phyloP scores from a whole-genome alignment of 2,329 filamentous ascomycete species.

The Verticillium isaacii region DNA sequence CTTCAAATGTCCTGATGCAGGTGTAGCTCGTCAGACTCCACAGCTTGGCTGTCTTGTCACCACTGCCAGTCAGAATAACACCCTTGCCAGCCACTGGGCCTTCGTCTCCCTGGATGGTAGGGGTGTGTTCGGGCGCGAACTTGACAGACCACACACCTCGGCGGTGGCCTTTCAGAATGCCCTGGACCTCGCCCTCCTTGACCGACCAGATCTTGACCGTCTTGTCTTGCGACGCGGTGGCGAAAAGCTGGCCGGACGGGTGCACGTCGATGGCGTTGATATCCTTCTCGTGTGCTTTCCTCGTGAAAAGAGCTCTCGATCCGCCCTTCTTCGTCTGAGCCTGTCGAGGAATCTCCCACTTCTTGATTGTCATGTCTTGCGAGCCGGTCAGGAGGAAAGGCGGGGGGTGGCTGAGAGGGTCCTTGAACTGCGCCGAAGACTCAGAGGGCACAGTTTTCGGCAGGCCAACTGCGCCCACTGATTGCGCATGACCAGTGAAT shows the following conservation, averaged over 20 bases:
- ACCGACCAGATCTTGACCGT: conserved; percentile 96
- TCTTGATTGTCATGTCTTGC: conserved; percentile 92
- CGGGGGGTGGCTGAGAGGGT: conserved; percentile 76
- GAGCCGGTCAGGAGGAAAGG: conserved; percentile 86
- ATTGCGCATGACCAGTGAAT: conserved; percentile 91
- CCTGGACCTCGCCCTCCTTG: conserved; percentile 83
- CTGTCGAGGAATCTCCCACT: conserved; percentile 73
- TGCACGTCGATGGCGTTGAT: conserved; percentile 93
- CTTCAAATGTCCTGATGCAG: conserved; percentile 90
- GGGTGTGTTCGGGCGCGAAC: conserved; percentile 77
- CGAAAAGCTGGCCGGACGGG: conserved; percentile 72
- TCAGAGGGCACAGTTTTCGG: conserved; percentile 65
- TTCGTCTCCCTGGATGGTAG: conserved; percentile 66
- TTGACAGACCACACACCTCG: conserved; percentile 94
- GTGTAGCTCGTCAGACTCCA: conserved; percentile 93
- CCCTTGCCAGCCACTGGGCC: conserved; percentile 73
- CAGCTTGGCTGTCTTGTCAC: conserved; percentile 92
- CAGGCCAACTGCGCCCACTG: conserved; percentile 82
- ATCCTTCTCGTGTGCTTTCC: conserved; percentile 97
- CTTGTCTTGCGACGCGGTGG: conserved; percentile 92
- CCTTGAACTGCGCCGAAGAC: conserved; percentile 64
- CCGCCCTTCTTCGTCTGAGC: conserved; percentile 45
- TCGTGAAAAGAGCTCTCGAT: conserved; percentile 71
- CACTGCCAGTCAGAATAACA: conserved; percentile 82
- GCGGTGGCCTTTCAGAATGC: conserved; percentile 86